These are phyloP conservation scores for Entomortierella lignicola DNA, from an alignment of 192 early-diverging fungal genomes.

Conservation along the genomic window DNA sequence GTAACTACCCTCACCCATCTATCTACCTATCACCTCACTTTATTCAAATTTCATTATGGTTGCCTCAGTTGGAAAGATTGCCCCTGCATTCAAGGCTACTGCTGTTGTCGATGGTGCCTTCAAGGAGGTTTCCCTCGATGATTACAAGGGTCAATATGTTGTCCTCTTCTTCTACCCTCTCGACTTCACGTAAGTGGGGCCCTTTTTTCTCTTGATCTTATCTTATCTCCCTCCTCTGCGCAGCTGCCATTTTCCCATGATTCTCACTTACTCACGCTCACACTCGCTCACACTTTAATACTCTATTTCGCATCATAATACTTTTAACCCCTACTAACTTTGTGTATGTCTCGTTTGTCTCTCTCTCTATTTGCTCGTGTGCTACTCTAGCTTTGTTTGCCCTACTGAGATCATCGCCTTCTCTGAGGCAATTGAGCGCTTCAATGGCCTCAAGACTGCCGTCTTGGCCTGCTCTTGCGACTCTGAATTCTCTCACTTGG, in stretches of 20 bases:
- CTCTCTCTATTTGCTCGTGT: neutral
- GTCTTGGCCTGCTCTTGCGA: conserved; percentile 80
- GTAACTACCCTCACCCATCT: no score
- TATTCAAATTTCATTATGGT: conserved; percentile 18
- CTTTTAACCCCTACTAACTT: no score
- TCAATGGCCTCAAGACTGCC: conserved; percentile 81
- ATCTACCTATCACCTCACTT: neutral
- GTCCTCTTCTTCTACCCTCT: conserved; percentile 93
- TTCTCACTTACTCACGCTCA: neutral
- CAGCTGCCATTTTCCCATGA: neutral
- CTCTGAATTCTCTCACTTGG: conserved; percentile 87
- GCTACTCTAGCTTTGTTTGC: conserved; percentile 73
- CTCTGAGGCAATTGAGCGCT: conserved; percentile 86
- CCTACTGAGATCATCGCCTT: conserved; percentile 96
- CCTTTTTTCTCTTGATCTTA: neutral
- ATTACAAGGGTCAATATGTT: conserved; percentile 80
- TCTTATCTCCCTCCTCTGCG: neutral
- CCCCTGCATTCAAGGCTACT: conserved; percentile 73
- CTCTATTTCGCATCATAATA: no score
- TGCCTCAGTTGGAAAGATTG: conserved; percentile 63
- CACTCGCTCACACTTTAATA: neutral
- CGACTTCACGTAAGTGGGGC: conserved; percentile 80
- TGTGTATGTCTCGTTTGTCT: no score
- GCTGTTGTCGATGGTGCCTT: conserved; percentile 79
- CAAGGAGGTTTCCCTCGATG: conserved; percentile 72